phyloP scores from a whole-genome alignment of 805 yeast species.

The Yamadazyma phyllophila region DNA sequence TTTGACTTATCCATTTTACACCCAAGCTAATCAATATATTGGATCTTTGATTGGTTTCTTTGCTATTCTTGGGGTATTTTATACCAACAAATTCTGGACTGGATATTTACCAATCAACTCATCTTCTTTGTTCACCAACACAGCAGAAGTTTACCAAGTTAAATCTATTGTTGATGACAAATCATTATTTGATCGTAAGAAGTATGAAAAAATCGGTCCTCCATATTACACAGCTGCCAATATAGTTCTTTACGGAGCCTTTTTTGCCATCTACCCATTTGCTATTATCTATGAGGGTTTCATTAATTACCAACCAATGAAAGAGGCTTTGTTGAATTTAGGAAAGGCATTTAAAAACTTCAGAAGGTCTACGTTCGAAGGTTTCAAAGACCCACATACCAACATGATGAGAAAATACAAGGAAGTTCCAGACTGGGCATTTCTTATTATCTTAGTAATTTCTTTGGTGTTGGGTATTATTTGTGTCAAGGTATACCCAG shows the following conservation, averaged over 20 bases:
- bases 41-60: constrained; percentile 21
- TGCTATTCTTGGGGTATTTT: constrained; percentile 20
- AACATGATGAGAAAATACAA: constrained; percentile 31
- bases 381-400: constrained; percentile 31
- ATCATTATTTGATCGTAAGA: constrained; percentile 27
- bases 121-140: constrained; percentile 46
- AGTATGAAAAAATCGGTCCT: constrained; percentile 26
- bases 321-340: constrained; percentile 11
- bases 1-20: constrained; percentile 45
- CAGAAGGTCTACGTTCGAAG: constrained; percentile 33
- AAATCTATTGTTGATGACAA: constrained; percentile 37
- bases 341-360: constrained; percentile 29
- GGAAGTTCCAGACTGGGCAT: constrained; percentile 36
- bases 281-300: constrained; percentile 40
- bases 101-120: constrained; percentile 38
- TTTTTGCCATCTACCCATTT: constrained; percentile 30
- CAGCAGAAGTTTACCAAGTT: constrained; percentile 45
- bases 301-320: constrained; percentile 27
- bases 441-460: constrained; percentile 23
- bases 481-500: constrained; percentile 29
- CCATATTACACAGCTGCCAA: constrained; percentile 33
- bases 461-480: constrained; percentile 32
- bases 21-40: constrained; percentile 17
- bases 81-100: constrained; percentile 25
- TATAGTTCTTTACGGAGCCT: constrained; percentile 27